Evolutionary conservation across 768 basidiomycete species (phyloP).

Genomic region (Leccinellum albellum): DNA sequence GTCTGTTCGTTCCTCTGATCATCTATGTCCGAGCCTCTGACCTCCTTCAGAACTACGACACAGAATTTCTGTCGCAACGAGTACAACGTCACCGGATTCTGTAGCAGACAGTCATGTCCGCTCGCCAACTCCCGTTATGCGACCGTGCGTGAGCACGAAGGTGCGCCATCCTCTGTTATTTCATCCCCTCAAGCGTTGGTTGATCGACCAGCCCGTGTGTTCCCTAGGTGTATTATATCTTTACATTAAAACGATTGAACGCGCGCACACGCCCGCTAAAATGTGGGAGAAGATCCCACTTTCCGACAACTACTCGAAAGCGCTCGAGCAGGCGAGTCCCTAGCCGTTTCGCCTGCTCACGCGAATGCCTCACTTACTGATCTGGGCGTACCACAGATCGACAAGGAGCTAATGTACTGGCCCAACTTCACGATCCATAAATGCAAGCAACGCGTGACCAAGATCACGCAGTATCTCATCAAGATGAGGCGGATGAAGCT

Average conservation of each 20-base stretch:
- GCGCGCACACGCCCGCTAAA: slow-evolving; percentile 90
- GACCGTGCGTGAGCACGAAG: slow-evolving; percentile 95
- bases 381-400: slow-evolving; percentile 59
- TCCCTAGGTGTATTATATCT: slow-evolving; percentile 77
- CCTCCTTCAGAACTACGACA: slow-evolving; percentile 66
- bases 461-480: slow-evolving; percentile 98
- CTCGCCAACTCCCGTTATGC: slow-evolving; percentile 98
- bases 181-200: background rate
- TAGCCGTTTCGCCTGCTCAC: background rate
- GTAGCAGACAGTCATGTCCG: slow-evolving; percentile 92
- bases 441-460: slow-evolving; percentile 98
- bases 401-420: slow-evolving; percentile 95
- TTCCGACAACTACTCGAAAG: slow-evolving; percentile 92
- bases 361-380: background rate
- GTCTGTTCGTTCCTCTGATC: slow-evolving; percentile 45
- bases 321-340: slow-evolving; percentile 79
- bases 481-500: slow-evolving; percentile 93
- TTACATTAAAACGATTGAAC: slow-evolving; percentile 96
- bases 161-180: slow-evolving; percentile 38
- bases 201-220: background rate
- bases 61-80: slow-evolving; percentile 99
- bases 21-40: slow-evolving; percentile 7
- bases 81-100: slow-evolving; percentile 96
- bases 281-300: slow-evolving; percentile 98
- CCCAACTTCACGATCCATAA: slow-evolving; percentile 97